Evolutionary conservation across 441 rosid genomes (phyloP).

Genomic region (Croton laevigatus): DNA sequence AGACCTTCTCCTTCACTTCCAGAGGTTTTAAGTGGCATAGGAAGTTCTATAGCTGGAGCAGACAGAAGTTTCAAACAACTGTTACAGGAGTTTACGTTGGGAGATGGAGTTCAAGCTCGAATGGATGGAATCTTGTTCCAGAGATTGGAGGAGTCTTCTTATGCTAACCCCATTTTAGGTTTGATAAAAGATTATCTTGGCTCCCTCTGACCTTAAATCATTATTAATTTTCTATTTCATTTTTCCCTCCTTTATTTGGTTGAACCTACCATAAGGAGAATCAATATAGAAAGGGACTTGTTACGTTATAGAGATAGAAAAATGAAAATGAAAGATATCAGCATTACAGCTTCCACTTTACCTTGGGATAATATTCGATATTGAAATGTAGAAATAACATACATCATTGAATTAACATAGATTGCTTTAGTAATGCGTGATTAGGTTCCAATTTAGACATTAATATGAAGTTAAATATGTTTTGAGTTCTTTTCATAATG

Average conservation of each 20-base stretch:
- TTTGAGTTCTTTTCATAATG: too few species aligned
- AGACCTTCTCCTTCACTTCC: slow-evolving; percentile 72
- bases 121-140: slow-evolving; percentile 89
- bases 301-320: neutral
- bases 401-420: too few species aligned
- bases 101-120: slow-evolving; percentile 78
- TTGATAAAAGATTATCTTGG: slow-evolving; percentile 72
- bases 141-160: slow-evolving; percentile 57
- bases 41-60: slow-evolving; percentile 67
- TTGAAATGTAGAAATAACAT: too few species aligned
- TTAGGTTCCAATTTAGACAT: too few species aligned
- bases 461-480: too few species aligned
- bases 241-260: neutral
- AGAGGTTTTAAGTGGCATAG: slow-evolving; percentile 68
- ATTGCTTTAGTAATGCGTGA: too few species aligned
- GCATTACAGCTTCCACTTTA: neutral
- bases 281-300: too few species aligned
- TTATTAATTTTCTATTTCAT: neutral
- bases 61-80: slow-evolving; percentile 58
- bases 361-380: neutral
- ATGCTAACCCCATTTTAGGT: slow-evolving; percentile 44
- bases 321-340: neutral
- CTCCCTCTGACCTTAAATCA: slow-evolving; percentile 45
- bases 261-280: neutral
- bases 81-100: slow-evolving; percentile 50